Conservation (phyloP, 2,329 filamentous ascomycete species). For the Helicocarpus griseus region DNA sequence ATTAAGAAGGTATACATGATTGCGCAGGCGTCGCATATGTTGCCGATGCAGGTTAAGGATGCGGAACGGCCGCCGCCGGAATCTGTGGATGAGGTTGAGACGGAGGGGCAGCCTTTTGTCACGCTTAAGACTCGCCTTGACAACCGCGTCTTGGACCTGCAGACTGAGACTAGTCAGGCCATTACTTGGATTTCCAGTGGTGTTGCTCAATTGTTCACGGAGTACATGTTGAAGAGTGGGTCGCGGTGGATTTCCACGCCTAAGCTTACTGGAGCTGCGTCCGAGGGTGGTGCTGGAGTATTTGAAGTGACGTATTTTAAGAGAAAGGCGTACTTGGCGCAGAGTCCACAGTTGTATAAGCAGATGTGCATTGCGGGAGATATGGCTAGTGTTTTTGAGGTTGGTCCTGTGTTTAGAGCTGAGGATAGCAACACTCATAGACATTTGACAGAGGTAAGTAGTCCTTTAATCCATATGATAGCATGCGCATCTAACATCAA, state of each 20-base stretch:
- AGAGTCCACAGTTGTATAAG: constrained; percentile 58
- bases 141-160: constrained; percentile 87
- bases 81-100: constrained; percentile 39
- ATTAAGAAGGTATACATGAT: constrained; percentile 76
- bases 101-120: constrained; percentile 56
- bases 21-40: constrained; percentile 50
- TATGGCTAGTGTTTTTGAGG: constrained; percentile 55
- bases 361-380: constrained; percentile 58
- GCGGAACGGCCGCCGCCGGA: constrained; percentile 40
- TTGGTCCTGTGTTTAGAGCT: constrained; percentile 57
- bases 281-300: constrained; percentile 86
- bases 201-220: constrained; percentile 60
- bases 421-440: constrained; percentile 60
- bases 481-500: neutral
- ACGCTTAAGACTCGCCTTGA: constrained; percentile 76
- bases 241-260: constrained; percentile 85
- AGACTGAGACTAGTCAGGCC: constrained; percentile 82
- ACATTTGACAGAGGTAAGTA: constrained; percentile 51
- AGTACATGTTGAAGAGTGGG: constrained; percentile 64
- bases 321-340: constrained; percentile 60
- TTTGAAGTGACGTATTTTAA: constrained; percentile 88
- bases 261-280: constrained; percentile 78
- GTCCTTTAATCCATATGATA: neutral
- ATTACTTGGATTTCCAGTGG: constrained; percentile 63
- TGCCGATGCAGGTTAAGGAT: constrained; percentile 52